Evolutionary conservation across 2,329 filamentous ascomycete species (phyloP), one percentile per base, ranked within the genome.

Genomic region (Arthrinium phaeospermum): DNA sequence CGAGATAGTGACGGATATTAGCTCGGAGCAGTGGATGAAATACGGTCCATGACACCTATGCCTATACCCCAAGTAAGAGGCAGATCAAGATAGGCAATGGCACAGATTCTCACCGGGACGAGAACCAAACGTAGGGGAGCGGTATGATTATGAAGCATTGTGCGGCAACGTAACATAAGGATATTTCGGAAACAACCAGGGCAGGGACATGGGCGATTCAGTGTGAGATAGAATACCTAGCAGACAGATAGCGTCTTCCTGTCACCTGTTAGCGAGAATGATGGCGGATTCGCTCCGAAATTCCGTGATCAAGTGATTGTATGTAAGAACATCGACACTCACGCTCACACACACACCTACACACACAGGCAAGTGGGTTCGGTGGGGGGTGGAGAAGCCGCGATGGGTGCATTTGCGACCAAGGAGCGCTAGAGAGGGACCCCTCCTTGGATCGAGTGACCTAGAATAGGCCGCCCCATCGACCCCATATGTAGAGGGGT

Each of bases 41-140:
- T 64, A 64, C 34, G 57, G 34, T 64, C 57, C 57, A 64, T 64
- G 57, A 24, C 57, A 64, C 57, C 57, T 37, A 24, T 22, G 57
- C 57, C 57, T 64, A 64, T 41, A 64, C 57, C 57, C 34, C 57
- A 64, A 64, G 57, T 64, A 64, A 64, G 57, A 64, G 57, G 57
- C 22, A 64, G 19, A 64, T 64, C 57, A 64, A 64, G 57, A 64
- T 14, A 64, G 57, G 57, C 57, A 64, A 37, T n/a, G 34, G 57
- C 57, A 64, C 57, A 41, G 34, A 64, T 64, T 64, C 57, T 41
- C 57, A 41, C 34, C 34, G 34, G 34, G 19, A 64, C 34, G 57
- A 64, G 30, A 64, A 64, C 19, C 34, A 41, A 22, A 34, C n/a
- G 57, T 64, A 64, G 34, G 57, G 57, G 34, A 64, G 13, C 22